Base-by-base conservation (phyloP, 306 rosid genomes). In the Quercus alba region DNA sequence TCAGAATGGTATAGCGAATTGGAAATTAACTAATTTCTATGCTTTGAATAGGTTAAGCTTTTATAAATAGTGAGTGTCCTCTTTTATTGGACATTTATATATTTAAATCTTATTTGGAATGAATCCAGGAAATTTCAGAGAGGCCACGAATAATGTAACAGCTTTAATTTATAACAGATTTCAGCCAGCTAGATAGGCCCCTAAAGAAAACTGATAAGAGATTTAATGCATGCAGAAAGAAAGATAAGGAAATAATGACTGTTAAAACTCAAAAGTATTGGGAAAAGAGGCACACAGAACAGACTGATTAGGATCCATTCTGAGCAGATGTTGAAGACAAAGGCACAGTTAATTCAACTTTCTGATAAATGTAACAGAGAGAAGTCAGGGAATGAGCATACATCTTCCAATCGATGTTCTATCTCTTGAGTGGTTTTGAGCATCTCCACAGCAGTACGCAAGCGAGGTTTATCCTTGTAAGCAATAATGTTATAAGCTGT, bases 391-490 rank as follows among this genome's bases (percentile, higher is more conserved):
- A 69, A 73, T 52, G 31, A 30, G 64, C 91, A 35, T 88, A 92
- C 99, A 77, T 91, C 88, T 72, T 78, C 70, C 87, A 91, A 63
- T 52, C 86, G 86, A 59, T 66, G 84, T 76, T 86, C 99, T 77
- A 95, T 90, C 80, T 93, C 99, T 86, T 93, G 82, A 6, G 97
- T 93, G 70, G 91, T 90, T 81, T 46, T 90, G 56, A 95, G 91
- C 91, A 95, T 73, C 84, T 91, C 97, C 54, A 93, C 64, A 1
- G 96, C 98, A 70, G 88, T 95, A 79, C 70, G 61, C 81, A 95
- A 83, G 28, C 99, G 99, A 0, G 98, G 99, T 74, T 86, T 95
- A 84, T 90, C 94, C 87, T 86, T 89, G 90, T 95, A 93, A 58
- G 89, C 92, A 76, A 95, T 69, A 57, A 93, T 90, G 77, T 93